Conservation (phyloP, 306 rosid genomes). For the Calophaca sinica region DNA sequence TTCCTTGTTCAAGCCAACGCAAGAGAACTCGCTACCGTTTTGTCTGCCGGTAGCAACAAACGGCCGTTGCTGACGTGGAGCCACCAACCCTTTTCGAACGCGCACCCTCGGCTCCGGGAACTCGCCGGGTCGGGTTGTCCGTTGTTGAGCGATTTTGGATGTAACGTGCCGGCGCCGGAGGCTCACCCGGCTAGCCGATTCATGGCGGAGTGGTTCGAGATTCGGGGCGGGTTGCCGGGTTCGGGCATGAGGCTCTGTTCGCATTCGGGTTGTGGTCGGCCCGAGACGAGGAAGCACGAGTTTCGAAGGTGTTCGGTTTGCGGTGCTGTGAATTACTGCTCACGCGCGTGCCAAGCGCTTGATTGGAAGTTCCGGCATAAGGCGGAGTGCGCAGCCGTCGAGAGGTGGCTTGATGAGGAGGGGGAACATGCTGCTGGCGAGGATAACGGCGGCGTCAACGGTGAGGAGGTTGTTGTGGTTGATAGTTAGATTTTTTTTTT, state of each 20-base stretch:
- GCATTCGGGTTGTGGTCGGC: slow-evolving; percentile 89
- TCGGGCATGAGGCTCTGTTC: slow-evolving; percentile 72
- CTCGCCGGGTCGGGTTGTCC: slow-evolving; percentile 67
- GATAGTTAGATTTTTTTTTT: slow-evolving; percentile 51
- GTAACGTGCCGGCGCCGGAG: slow-evolving; percentile 86
- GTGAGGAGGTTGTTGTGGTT: slow-evolving; percentile 32
- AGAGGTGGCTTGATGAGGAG: slow-evolving; percentile 73
- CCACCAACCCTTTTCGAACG: slow-evolving; percentile 42
- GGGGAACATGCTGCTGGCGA: slow-evolving; percentile 52
- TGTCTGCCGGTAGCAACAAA: slow-evolving; percentile 43
- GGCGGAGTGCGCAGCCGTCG: slow-evolving; percentile 74
- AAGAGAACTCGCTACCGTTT: slow-evolving; percentile 82
- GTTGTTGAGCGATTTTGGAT: slow-evolving; percentile 81
- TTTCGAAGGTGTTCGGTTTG: slow-evolving; percentile 94
- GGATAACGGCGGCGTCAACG: slow-evolving; percentile 50
- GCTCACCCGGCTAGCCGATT: slow-evolving; percentile 74
- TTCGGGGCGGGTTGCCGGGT: slow-evolving; percentile 54
- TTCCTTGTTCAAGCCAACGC: slow-evolving; percentile 94
- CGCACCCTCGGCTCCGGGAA: slow-evolving; percentile 42
- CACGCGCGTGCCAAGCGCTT: slow-evolving; percentile 97
- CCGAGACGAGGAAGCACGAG: slow-evolving; percentile 85
- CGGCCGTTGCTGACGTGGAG: slow-evolving; percentile 62
- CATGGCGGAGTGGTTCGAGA: slow-evolving; percentile 72
- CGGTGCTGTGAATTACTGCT: slow-evolving; percentile 83
- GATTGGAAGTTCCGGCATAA: slow-evolving; percentile 96